These are phyloP conservation scores for Ganoderma multipileum DNA, from an alignment of 1,284 basidiomycete genomes.

Conservation along the genomic window DNA sequence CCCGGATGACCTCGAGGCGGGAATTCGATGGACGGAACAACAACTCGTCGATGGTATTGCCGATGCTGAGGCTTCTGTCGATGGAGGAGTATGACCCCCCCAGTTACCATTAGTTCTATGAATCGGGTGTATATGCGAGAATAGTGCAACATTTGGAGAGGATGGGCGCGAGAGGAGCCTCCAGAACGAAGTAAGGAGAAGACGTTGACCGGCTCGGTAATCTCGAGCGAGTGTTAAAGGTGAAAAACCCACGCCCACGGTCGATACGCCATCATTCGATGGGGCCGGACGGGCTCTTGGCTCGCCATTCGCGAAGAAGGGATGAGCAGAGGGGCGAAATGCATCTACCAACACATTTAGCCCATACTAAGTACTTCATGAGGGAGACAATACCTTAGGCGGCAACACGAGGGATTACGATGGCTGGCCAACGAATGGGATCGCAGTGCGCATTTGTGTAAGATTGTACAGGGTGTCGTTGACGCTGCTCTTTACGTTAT, in stretches of 20 bases:
- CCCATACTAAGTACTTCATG: background rate
- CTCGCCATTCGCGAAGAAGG: background rate
- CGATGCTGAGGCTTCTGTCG: background rate
- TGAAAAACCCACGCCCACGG: background rate
- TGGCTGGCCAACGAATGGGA: conserved; percentile 30
- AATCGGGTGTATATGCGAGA: background rate
- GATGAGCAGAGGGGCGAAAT: background rate
- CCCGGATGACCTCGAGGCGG: conserved; percentile 23
- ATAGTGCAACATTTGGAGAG: conserved; percentile 9
- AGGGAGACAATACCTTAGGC: background rate
- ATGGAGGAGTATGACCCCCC: background rate
- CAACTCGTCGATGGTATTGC: background rate
- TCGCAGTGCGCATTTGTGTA: conserved; percentile 54
- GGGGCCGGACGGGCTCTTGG: background rate
- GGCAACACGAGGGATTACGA: background rate
- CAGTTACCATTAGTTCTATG: background rate
- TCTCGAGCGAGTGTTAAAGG: background rate
- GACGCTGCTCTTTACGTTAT: conserved; percentile 68
- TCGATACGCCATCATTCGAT: background rate
- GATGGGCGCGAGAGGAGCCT: background rate
- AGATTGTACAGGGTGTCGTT: conserved; percentile 64
- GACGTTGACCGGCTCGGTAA: background rate
- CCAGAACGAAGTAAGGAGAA: background rate
- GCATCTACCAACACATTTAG: background rate
- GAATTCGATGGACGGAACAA: conserved; percentile 18